phyloP scores from a whole-genome alignment of 2,329 filamentous ascomycete species.

The Alternaria tenuissima region DNA sequence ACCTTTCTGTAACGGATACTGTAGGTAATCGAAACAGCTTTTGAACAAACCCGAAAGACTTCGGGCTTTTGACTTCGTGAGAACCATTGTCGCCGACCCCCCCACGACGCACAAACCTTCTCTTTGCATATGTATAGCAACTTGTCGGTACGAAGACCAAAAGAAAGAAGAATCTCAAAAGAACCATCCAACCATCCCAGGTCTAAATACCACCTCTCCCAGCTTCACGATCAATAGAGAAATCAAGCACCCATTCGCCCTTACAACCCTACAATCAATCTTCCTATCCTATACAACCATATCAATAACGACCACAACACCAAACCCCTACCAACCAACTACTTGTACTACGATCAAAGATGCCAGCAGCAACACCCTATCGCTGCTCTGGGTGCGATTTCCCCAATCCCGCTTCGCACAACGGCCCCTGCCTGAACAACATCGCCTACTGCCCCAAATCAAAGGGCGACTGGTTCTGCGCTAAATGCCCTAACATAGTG shows the following conservation, averaged over 20 bases:
- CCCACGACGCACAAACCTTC: conserved; percentile 4
- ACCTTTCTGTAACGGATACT: neutral
- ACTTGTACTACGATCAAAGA: neutral
- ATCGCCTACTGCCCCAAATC: conserved; percentile 4
- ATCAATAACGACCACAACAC: neutral
- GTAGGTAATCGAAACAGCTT: neutral
- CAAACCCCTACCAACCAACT: neutral
- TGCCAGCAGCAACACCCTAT: neutral
- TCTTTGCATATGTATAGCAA: conserved; percentile 1
- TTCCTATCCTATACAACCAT: neutral
- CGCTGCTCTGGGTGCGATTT: neutral
- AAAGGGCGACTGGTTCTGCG: conserved; percentile 5
- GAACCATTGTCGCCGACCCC: neutral
- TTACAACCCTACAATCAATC: neutral
- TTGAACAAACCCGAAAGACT: neutral
- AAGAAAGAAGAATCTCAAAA: conserved; percentile 1
- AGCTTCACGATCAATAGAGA: neutral
- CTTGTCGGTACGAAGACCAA: neutral
- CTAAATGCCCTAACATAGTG: conserved; percentile 4
- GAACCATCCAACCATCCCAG: neutral
- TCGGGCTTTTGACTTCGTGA: neutral
- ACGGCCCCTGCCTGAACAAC: neutral
- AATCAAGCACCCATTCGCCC: neutral
- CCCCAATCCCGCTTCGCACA: conserved; percentile 2
- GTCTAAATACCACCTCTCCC: neutral